These are phyloP conservation scores for Jasminum sambac DNA, from an alignment of 257 asterid species.

Conservation along the genomic window DNA sequence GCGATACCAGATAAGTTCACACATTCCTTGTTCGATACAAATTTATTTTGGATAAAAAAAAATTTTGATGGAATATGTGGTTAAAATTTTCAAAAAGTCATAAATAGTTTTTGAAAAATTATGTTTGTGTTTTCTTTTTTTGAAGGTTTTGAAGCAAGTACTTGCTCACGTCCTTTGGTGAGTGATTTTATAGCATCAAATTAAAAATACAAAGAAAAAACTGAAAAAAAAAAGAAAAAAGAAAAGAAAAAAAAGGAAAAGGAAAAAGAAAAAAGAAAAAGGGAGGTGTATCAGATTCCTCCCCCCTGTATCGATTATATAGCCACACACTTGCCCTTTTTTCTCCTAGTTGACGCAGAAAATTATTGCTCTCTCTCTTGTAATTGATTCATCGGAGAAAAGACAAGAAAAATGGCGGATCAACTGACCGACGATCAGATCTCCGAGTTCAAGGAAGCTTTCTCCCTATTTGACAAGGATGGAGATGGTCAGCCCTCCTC, in stretches of 20 bases:
- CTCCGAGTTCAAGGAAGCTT: constrained; percentile 66
- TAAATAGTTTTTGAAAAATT: no score
- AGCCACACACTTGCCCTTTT: neutral
- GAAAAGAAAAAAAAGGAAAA: neutral
- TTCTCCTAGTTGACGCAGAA: constrained; percentile 21
- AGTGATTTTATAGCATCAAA: no score
- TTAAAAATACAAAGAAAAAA: no score
- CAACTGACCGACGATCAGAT: constrained; percentile 68
- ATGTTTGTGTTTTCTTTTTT: no score
- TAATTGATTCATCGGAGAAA: constrained; percentile 14
- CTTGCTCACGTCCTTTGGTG: no score
- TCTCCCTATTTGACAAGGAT: constrained; percentile 66
- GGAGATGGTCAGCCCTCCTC: constrained; percentile 48
- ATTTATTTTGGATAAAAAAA: no score
- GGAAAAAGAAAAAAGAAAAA: neutral
- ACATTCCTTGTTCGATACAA: no score
- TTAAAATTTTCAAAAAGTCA: no score
- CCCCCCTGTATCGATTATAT: neutral
- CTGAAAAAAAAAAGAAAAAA: neutral
- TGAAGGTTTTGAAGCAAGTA: no score
- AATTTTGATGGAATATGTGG: no score
- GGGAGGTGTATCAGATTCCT: constrained; percentile 14
- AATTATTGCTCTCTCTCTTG: constrained; percentile 18
- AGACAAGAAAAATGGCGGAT: constrained; percentile 43
- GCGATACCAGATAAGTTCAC: no score